Percentiles rank a stretch among this genome's conserved stretches.
Conservation (phyloP, 202 grass and related monocot species). For the Zizania palustris region DNA sequence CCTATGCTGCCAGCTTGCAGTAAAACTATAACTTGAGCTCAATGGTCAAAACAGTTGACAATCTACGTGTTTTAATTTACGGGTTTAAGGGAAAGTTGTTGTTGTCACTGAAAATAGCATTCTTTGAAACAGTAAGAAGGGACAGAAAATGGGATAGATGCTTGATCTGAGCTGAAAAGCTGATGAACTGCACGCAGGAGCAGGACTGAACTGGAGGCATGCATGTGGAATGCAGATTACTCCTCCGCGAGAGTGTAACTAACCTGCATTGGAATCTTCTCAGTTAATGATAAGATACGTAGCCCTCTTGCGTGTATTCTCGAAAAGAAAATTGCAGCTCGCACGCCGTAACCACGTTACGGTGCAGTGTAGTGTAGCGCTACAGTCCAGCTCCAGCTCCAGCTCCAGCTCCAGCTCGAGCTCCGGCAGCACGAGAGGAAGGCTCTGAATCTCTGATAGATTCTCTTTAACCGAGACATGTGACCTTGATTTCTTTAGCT, state of each 20-base stretch:
- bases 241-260: not conserved
- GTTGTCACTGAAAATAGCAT: too few species aligned
- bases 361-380: slow-evolving; percentile 33
- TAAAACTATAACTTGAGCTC: not conserved
- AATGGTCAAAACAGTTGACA: not conserved
- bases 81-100: too few species aligned
- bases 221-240: not conserved
- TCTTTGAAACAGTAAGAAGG: too few species aligned
- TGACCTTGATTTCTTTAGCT: slow-evolving; percentile 31
- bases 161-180: not conserved
- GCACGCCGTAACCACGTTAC: not conserved
- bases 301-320: slow-evolving; percentile 1
- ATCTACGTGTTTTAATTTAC: too few species aligned
- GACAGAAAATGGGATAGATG: too few species aligned
- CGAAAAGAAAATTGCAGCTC: not conserved
- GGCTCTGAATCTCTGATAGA: slow-evolving; percentile 18
- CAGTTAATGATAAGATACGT: not conserved
- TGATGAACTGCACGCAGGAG: not conserved
- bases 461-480: slow-evolving; percentile 36
- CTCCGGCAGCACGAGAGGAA: slow-evolving; percentile 59
- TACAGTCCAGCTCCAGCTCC: slow-evolving; percentile 42
- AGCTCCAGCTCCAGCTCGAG: too few species aligned
- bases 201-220: too few species aligned
- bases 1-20: not conserved
- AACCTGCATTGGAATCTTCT: not conserved